These are phyloP conservation scores for Parasitella parasitica DNA, from an alignment of 371 early-diverging fungal species.

Conservation along the genomic window DNA sequence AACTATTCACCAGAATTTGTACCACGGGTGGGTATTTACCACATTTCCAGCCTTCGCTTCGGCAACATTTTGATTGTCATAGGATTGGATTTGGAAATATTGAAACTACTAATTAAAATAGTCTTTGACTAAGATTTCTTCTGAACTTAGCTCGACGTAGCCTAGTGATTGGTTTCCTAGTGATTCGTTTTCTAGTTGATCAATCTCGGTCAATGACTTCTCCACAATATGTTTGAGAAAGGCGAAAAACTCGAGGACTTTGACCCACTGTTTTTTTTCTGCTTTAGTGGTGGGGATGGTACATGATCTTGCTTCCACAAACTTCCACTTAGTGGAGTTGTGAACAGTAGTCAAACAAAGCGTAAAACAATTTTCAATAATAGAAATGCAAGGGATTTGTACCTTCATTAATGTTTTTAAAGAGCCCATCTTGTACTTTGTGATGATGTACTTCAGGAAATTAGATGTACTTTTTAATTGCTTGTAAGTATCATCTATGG, in stretches of 20 bases:
- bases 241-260: constrained; percentile 3
- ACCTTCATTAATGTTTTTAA: neutral
- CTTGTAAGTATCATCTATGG: constrained; percentile 13
- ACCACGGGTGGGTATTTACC: too few relatives aligned
- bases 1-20: too few relatives aligned
- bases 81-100: too few relatives aligned
- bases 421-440: constrained; percentile 9
- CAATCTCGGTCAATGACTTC: neutral
- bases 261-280: constrained; percentile 7
- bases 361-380: constrained; percentile 1
- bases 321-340: constrained; percentile 1
- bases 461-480: constrained; percentile 10
- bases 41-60: too few relatives aligned
- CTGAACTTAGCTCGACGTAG: neutral
- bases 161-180: constrained; percentile 4
- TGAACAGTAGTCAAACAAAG: constrained; percentile 8
- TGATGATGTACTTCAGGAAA: constrained; percentile 1
- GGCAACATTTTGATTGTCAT: too few relatives aligned
- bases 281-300: constrained; percentile 4
- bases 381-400: constrained; percentile 2
- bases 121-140: constrained; percentile 3
- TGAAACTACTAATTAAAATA: too few relatives aligned
- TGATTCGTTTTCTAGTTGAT: constrained; percentile 3
- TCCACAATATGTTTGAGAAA: constrained; percentile 3
- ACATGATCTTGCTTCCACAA: constrained; percentile 6